phyloP scores from a whole-genome alignment of 441 rosid species.

The Gossypium laxum region DNA sequence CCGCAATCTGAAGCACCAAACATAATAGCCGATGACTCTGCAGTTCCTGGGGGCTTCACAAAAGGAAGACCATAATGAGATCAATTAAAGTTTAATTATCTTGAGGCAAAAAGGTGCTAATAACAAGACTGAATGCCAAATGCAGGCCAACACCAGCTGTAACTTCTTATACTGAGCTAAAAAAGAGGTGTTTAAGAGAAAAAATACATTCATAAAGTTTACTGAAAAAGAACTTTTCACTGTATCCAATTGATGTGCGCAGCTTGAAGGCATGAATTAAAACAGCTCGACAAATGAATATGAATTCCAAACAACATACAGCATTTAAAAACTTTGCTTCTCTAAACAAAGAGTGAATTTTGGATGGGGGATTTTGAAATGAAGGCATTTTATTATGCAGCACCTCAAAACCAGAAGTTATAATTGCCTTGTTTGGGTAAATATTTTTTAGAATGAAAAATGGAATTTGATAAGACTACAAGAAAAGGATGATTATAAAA shows the following conservation, averaged over 20 bases:
- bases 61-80: conserved; percentile 26
- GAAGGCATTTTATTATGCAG: not conserved
- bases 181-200: not conserved
- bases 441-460: not conserved
- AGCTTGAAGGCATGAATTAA: not conserved
- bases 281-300: not conserved
- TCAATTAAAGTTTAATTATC: conserved; percentile 21
- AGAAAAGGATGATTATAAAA: not conserved
- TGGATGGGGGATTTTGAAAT: not conserved
- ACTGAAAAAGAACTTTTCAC: not conserved
- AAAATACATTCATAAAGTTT: not conserved
- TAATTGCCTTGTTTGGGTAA: not conserved
- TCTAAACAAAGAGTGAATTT: not conserved
- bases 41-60: conserved; percentile 99
- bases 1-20: conserved; percentile 74
- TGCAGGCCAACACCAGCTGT: not conserved
- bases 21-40: conserved; percentile 84
- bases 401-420: not conserved
- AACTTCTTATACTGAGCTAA: not conserved
- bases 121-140: not conserved
- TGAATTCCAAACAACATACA: not conserved
- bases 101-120: conserved; percentile 8
- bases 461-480: conserved; percentile 2
- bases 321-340: not conserved
- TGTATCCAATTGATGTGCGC: not conserved